Conservation (phyloP, 106 monocot species). For the Acorus calamus region DNA sequence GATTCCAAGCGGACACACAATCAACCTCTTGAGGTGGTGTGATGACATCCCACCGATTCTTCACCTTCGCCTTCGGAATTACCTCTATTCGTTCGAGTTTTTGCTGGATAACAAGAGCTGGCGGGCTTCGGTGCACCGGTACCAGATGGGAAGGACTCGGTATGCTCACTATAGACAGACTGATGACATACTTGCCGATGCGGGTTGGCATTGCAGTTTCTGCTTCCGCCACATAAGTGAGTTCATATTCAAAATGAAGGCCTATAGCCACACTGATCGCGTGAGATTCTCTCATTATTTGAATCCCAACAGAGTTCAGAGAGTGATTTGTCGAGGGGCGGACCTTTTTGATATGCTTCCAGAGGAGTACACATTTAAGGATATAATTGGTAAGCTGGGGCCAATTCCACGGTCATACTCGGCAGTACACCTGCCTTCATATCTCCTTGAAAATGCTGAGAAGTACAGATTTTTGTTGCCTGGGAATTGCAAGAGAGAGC, state of each 20-base stretch:
- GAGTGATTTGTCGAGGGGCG: conserved; percentile 64
- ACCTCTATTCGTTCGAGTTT: conserved; percentile 83
- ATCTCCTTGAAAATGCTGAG: conserved; percentile 12
- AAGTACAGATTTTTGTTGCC: conserved; percentile 14
- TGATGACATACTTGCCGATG: conserved; percentile 63
- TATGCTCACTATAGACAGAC: conserved; percentile 81
- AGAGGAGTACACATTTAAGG: conserved; percentile 34
- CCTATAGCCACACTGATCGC: conserved; percentile 81
- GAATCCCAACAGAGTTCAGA: conserved; percentile 65
- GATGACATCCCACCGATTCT: conserved; percentile 67
- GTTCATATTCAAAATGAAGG: conserved; percentile 84
- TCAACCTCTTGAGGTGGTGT: conserved; percentile 77
- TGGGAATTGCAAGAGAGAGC: conserved; percentile 56
- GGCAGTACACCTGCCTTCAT: conserved; percentile 11
- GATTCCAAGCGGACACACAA: conserved; percentile 87
- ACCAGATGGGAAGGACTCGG: conserved; percentile 50
- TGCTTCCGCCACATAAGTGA: conserved; percentile 70
- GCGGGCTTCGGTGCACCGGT: conserved; percentile 79
- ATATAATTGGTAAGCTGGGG: conserved; percentile 17
- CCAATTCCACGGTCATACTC: conserved; percentile 10
- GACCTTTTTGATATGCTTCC: conserved; percentile 95
- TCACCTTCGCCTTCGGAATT: conserved; percentile 74
- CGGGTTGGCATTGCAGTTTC: conserved; percentile 95
- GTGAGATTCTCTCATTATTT: conserved; percentile 57
- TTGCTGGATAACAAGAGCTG: conserved; percentile 72